These are phyloP conservation scores for Kodamaea kaohsiungensis DNA, from an alignment of 805 yeast genomes.

Conservation along the genomic window DNA sequence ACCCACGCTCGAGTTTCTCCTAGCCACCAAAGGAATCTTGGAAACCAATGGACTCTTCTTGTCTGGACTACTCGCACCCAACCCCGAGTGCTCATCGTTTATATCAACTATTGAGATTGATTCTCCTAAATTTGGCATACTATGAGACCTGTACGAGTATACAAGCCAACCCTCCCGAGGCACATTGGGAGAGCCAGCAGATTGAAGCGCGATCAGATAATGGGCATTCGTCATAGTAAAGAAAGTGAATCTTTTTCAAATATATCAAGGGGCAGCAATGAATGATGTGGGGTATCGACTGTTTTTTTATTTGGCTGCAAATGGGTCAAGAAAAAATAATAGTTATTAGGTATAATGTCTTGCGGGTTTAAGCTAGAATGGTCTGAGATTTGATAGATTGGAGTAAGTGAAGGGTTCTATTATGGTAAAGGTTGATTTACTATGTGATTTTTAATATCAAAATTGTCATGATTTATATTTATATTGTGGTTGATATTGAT, in stretches of 20 bases:
- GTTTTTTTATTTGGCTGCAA: slow-evolving; percentile 4
- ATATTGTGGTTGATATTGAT: too few species aligned
- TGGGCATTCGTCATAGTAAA: slow-evolving; percentile 7
- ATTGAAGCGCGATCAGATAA: slow-evolving; percentile 2
- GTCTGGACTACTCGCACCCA: background rate
- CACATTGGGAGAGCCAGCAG: background rate
- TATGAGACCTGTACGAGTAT: slow-evolving; percentile 7
- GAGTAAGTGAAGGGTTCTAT: too few species aligned
- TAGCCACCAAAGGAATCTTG: background rate
- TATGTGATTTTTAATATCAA: too few species aligned
- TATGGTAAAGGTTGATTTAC: too few species aligned
- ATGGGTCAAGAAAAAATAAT: background rate
- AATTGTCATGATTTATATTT: too few species aligned
- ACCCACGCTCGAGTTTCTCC: slow-evolving; percentile 5
- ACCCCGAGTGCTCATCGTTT: background rate
- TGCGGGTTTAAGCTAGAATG: background rate
- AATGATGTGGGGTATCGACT: slow-evolving; percentile 1
- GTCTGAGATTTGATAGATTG: background rate
- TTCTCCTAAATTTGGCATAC: slow-evolving; percentile 9
- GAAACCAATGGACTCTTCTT: background rate
- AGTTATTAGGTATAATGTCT: background rate
- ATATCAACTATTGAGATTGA: slow-evolving; percentile 4
- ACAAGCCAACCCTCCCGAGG: slow-evolving; percentile 6
- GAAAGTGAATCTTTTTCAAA: background rate
- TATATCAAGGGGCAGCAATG: slow-evolving; percentile 5